Evolutionary conservation across 768 basidiomycete species (phyloP).

Genomic region (Russula griseocarnosa): DNA sequence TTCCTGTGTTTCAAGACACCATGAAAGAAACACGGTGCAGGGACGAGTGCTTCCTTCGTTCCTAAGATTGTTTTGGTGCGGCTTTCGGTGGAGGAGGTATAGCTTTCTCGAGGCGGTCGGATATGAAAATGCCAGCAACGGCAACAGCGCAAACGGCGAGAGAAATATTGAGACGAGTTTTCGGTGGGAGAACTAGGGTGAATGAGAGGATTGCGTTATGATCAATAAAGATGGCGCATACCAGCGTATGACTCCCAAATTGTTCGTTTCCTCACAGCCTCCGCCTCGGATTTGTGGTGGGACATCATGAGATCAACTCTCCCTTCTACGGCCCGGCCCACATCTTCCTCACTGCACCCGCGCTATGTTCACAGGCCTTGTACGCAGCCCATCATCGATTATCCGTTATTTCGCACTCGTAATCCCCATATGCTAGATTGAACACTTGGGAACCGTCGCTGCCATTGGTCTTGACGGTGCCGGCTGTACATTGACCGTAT

Average conservation of each 20-base stretch:
- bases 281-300: slow-evolving; percentile 22
- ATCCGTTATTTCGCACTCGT: slow-evolving; percentile 6
- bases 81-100: slow-evolving; percentile 28
- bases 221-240: slow-evolving; percentile 23
- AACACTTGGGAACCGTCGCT: slow-evolving; percentile 78
- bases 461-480: slow-evolving; percentile 58
- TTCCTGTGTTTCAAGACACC: background rate
- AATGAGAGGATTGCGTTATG: slow-evolving; percentile 9
- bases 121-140: slow-evolving; percentile 32
- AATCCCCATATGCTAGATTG: slow-evolving; percentile 54
- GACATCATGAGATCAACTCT: slow-evolving; percentile 1
- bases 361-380: slow-evolving; percentile 79
- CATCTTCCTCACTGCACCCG: slow-evolving; percentile 17
- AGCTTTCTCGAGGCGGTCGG: slow-evolving; percentile 34
- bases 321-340: background rate
- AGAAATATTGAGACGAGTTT: slow-evolving; percentile 35
- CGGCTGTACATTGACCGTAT: slow-evolving; percentile 81
- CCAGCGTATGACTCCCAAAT: slow-evolving; percentile 48
- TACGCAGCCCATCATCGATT: slow-evolving; percentile 36
- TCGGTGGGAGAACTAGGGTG: slow-evolving; percentile 35
- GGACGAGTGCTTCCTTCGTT: background rate
- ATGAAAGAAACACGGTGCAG: background rate
- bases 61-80: background rate
- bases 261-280: slow-evolving; percentile 31
- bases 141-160: slow-evolving; percentile 36